These are phyloP conservation scores for Paramecium pentaurelia DNA, from an alignment of 73 alveolate species.

Conservation along the genomic window DNA sequence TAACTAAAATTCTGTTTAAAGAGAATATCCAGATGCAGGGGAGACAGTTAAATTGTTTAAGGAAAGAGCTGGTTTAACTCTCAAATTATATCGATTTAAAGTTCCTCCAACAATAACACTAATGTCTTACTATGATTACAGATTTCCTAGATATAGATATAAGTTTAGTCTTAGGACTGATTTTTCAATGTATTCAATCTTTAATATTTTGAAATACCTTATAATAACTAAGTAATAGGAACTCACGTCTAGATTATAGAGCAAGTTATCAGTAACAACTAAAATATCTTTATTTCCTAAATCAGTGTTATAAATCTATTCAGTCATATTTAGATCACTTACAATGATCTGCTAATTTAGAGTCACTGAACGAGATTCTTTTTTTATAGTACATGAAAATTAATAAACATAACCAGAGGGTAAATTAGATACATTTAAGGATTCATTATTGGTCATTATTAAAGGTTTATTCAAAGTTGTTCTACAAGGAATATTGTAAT, in stretches of 20 bases:
- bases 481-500: background rate
- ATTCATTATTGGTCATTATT: background rate
- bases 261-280: background rate
- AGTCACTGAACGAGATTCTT: background rate
- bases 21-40: background rate
- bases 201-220: background rate
- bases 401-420: background rate
- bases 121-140: background rate
- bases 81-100: background rate
- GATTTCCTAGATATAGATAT: background rate
- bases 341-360: background rate
- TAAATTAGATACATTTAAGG: background rate
- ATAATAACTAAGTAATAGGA: background rate
- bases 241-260: background rate
- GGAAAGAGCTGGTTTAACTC: background rate
- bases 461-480: background rate
- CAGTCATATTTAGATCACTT: background rate
- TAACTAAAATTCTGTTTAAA: background rate
- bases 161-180: background rate
- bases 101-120: conserved; percentile 22
- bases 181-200: background rate
- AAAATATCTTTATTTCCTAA: background rate
- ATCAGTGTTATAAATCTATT: background rate
- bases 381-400: background rate
- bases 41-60: background rate